Percentiles rank a stretch among this genome's conserved stretches.
These are phyloP conservation scores for Epichloe hybrida DNA, from an alignment of 2,329 filamentous ascomycete genomes.

Conservation along the genomic window DNA sequence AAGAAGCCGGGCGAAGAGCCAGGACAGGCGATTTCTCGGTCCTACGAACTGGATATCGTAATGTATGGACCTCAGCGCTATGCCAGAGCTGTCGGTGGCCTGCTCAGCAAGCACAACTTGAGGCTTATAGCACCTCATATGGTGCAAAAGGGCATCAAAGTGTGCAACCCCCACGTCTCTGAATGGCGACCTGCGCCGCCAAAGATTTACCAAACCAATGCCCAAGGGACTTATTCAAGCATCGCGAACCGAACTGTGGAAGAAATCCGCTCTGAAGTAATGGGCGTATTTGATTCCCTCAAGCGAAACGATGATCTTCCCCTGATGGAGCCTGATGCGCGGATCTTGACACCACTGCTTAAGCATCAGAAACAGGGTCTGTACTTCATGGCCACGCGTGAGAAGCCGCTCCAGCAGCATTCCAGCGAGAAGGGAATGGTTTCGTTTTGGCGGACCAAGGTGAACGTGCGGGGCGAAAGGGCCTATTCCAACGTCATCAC, in stretches of 20 bases:
- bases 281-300: slow-evolving; percentile 78
- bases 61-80: slow-evolving; percentile 64
- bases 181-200: slow-evolving; percentile 30
- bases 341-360: slow-evolving; percentile 56
- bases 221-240: slow-evolving; percentile 14
- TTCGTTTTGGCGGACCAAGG: slow-evolving; percentile 63
- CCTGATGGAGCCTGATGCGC: slow-evolving; percentile 49
- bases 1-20: slow-evolving; percentile 49
- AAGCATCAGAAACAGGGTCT: slow-evolving; percentile 84
- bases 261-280: slow-evolving; percentile 73
- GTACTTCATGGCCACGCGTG: slow-evolving; percentile 70
- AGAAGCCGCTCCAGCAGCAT: slow-evolving; percentile 49
- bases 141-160: slow-evolving; percentile 52
- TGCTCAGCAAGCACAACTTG: slow-evolving; percentile 49
- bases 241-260: slow-evolving; percentile 54
- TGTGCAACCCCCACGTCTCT: slow-evolving; percentile 58
- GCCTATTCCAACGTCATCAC: slow-evolving; percentile 79
- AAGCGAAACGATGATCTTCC: slow-evolving; percentile 63
- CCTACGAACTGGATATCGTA: slow-evolving; percentile 55
- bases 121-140: slow-evolving; percentile 53
- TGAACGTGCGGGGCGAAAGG: slow-evolving; percentile 34
- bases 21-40: slow-evolving; percentile 47
- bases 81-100: slow-evolving; percentile 50
- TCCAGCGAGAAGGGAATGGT: slow-evolving; percentile 47
- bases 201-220: slow-evolving; percentile 19